Base-by-base conservation (phyloP, 305 asterid genomes). In the Salvia sclarea region DNA sequence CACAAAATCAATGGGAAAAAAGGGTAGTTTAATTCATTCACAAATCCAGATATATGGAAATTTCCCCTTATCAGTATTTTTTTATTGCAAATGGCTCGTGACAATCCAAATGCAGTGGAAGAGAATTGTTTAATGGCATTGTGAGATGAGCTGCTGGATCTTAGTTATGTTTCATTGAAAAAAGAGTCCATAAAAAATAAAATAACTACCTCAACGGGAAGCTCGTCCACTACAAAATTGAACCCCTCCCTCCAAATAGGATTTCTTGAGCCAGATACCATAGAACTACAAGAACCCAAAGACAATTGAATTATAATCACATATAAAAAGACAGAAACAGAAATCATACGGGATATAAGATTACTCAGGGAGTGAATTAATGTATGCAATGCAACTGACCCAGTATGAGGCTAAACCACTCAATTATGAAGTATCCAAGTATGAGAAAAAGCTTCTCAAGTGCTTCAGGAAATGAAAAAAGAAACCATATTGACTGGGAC, bases 201-300 rank as follows among this genome's bases (percentile, higher is more conserved):
- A 61, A 24, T 57, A 72, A 6, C 66, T 79, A 94, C 99, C 98
- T 87, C 76, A 22, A 82, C 92, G 64, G 96, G 99, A 80, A 94
- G 96, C 78, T 91, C 92, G 22, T 89, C 95, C 61, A 88, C 92
- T 61, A 88, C 79, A 83, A 94, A 94, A 80, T 89, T 86, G 84
- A 91, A 94, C 78, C 88, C 97, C 83, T 94, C 99, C 75, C 87
- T 92, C 99, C 99, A 94, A 81, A 88, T 81, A 62, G 99, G 99
- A 81, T 91, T 94, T 86, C 98, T 86, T 69, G 99, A 89, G 76
- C 97, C 90, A 72, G 98, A 96, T 78, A 91, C 87, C 97, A 91
- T 87, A 73, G 99, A 94, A 80, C 99, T 94, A 79, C 82, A 82
- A 75, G 61, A 66, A 49, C 14, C 31, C 70, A 66, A 71, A 61